These are phyloP conservation scores for Fusarium sp. DNA, from an alignment of 2,329 filamentous ascomycete genomes.

Conservation along the genomic window DNA sequence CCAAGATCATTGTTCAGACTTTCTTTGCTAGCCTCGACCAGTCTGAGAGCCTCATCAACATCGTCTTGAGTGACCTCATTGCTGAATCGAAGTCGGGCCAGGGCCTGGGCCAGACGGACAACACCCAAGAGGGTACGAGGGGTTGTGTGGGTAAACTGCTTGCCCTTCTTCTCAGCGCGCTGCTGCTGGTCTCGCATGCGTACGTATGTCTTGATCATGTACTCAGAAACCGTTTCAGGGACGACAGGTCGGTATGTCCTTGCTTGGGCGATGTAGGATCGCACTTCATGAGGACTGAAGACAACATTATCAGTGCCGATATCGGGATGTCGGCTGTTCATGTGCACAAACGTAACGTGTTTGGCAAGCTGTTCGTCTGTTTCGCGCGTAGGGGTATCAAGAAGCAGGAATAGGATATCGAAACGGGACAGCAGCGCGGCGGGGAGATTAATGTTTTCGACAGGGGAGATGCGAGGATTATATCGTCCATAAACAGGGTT, in stretches of 20 bases:
- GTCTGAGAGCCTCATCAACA: constrained; percentile 91
- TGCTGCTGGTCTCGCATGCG: constrained; percentile 92
- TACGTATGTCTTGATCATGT: constrained; percentile 97
- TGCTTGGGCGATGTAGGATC: constrained; percentile 94
- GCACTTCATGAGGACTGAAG: constrained; percentile 91
- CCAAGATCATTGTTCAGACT: constrained; percentile 79
- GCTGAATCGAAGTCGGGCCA: constrained; percentile 90
- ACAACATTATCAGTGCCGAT: constrained; percentile 69
- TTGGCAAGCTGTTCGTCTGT: constrained; percentile 91
- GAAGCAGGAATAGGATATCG: constrained; percentile 94
- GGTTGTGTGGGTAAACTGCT: constrained; percentile 93
- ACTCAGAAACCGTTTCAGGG: constrained; percentile 86
- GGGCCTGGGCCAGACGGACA: constrained; percentile 89
- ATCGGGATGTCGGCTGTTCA: constrained; percentile 93
- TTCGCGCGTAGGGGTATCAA: constrained; percentile 92
- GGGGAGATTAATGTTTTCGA: constrained; percentile 99
- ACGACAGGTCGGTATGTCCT: constrained; percentile 89
- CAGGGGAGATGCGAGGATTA: constrained; percentile 95
- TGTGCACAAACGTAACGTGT: constrained; percentile 96
- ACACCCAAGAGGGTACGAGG: constrained; percentile 93
- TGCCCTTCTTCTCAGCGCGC: constrained; percentile 87
- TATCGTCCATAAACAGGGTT: constrained; percentile 98
- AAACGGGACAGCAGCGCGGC: constrained; percentile 96
- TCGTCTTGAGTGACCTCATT: constrained; percentile 87
- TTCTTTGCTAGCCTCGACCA: constrained; percentile 94